Percentiles rank a stretch among this genome's conserved stretches.
These are phyloP conservation scores for Pseudonitzschia pungens DNA, from an alignment of 108 stramenopile genomes.

Conservation along the genomic window DNA sequence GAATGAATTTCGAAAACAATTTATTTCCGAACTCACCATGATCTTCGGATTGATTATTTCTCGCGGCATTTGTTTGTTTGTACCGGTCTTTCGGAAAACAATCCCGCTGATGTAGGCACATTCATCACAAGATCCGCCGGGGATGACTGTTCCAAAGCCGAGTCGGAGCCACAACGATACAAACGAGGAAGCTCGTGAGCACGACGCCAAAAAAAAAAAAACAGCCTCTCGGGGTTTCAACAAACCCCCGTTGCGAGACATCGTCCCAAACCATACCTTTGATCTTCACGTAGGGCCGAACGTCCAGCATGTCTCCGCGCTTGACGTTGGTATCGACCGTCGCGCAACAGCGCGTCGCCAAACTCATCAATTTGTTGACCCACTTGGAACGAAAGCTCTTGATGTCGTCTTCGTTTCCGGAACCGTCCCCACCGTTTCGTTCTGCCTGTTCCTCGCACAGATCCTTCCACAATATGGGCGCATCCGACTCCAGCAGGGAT, in stretches of 20 bases:
- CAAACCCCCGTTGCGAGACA: conserved; percentile 16
- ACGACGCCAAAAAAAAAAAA: neutral
- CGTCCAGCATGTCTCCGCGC: conserved; percentile 84
- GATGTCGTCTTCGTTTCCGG: conserved; percentile 10
- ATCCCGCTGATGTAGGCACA: conserved; percentile 89
- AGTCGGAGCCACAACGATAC: conserved; percentile 34
- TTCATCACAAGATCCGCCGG: conserved; percentile 77
- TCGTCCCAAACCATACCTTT: conserved; percentile 25
- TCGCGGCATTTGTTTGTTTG: conserved; percentile 83
- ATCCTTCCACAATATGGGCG: conserved; percentile 63
- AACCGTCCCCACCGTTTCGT: conserved; percentile 18
- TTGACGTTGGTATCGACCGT: conserved; percentile 90
- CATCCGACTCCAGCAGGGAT: conserved; percentile 63
- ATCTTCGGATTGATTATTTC: conserved; percentile 83
- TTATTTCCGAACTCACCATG: conserved; percentile 38
- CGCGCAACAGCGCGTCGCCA: conserved; percentile 78
- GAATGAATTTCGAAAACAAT: neutral
- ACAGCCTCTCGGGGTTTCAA: neutral
- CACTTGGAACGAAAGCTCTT: conserved; percentile 48
- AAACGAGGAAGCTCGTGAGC: conserved; percentile 20
- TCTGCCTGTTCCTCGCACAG: conserved; percentile 13
- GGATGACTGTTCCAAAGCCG: conserved; percentile 46
- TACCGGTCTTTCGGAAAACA: conserved; percentile 89
- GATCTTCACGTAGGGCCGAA: conserved; percentile 68
- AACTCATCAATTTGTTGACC: conserved; percentile 75